Conservation (phyloP, 1,139 yeast genomes). For the Sugiyamaella japonica region DNA sequence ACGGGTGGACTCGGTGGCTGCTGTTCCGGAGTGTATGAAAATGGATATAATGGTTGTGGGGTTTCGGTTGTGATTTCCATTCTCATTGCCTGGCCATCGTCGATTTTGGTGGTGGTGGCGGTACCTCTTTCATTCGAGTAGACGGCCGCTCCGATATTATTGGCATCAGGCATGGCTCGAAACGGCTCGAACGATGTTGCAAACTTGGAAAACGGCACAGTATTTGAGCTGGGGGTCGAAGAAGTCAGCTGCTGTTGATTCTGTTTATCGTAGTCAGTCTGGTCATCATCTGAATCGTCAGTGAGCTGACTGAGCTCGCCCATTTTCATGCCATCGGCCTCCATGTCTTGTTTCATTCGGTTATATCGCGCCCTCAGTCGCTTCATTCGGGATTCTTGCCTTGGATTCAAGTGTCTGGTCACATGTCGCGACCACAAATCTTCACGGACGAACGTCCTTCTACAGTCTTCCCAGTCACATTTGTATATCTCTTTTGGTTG, state of each 20-base stretch:
- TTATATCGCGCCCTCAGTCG: conserved; percentile 6
- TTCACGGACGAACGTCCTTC: conserved; percentile 59
- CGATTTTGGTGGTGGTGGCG: not conserved
- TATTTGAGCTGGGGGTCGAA: not conserved
- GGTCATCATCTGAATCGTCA: conserved; percentile 9
- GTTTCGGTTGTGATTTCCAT: not conserved
- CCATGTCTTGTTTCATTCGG: conserved; percentile 13
- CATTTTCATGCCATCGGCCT: conserved; percentile 11
- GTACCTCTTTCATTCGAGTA: conserved; percentile 14
- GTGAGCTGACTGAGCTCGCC: conserved; percentile 11
- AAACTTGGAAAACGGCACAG: not conserved
- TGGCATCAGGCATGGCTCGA: not conserved
- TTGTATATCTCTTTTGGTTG: conserved; percentile 46
- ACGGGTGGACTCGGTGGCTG: conserved; percentile 14
- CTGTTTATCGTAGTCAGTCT: not conserved
- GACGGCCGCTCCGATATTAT: conserved; percentile 1
- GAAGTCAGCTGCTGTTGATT: not conserved
- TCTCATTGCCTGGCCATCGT: not conserved
- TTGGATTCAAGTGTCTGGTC: conserved; percentile 11
- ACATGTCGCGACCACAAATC: conserved; percentile 53
- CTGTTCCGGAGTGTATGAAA: conserved; percentile 9
- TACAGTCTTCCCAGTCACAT: conserved; percentile 53
- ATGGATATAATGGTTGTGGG: conserved; percentile 6
- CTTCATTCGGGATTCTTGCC: conserved; percentile 14
- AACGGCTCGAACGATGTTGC: conserved; percentile 6